Evolutionary conservation across 2,329 filamentous ascomycete genomes (phyloP).

Genomic region (Diaporthe vexans): DNA sequence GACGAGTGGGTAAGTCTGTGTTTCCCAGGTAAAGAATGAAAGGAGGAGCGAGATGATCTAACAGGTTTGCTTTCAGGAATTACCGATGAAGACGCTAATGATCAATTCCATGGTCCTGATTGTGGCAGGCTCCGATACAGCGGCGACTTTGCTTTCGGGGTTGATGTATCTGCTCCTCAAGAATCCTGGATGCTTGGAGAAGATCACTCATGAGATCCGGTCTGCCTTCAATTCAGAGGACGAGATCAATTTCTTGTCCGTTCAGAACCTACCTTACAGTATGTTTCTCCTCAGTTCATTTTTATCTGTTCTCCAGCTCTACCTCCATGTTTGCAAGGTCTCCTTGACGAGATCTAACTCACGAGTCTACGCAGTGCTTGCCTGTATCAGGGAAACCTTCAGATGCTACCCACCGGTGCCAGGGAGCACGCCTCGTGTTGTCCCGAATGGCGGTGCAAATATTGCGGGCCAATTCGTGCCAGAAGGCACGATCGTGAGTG

Average conservation of each 20-base stretch:
- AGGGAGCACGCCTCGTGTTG: constrained; percentile 47
- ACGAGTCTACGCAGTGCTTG: constrained; percentile 45
- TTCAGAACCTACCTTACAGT: constrained; percentile 54
- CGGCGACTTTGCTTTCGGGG: constrained; percentile 50
- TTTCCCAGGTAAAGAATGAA: rapidly evolving
- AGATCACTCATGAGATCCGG: constrained; percentile 55
- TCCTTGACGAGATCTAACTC: too few relatives aligned
- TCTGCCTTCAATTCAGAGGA: constrained; percentile 50
- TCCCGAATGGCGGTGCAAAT: constrained; percentile 50
- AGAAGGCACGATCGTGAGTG: constrained; percentile 54
- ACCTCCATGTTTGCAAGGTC: too few relatives aligned
- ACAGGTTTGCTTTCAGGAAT: constrained; percentile 22
- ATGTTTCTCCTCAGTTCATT: constrained; percentile 47
- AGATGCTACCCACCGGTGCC: constrained; percentile 53
- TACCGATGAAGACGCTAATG: constrained; percentile 38
- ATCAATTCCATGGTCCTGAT: constrained; percentile 45
- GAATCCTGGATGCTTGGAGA: constrained; percentile 50
- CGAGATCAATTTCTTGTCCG: constrained; percentile 53
- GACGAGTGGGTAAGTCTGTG: constrained; percentile 38
- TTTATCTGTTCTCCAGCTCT: too few relatives aligned
- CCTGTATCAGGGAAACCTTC: constrained; percentile 53
- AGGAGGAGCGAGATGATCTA: neutral
- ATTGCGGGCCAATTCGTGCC: constrained; percentile 52
- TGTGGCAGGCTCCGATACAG: constrained; percentile 52
- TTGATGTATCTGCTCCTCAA: constrained; percentile 48